Conservation (phyloP, 768 basidiomycete genomes). For the Lactarius psammicola region DNA sequence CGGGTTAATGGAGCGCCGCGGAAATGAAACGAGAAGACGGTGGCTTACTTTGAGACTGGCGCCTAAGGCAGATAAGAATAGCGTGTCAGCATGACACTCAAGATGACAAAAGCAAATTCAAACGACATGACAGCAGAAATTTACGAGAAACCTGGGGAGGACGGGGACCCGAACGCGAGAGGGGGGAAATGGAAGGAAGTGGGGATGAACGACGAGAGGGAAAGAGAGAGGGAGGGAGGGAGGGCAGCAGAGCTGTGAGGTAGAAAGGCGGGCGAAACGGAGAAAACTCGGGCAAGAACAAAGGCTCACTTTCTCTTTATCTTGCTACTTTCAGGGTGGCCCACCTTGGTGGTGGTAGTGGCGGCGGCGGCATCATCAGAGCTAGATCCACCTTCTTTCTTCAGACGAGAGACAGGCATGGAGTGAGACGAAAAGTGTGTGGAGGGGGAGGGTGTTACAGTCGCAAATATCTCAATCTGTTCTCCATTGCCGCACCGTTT, state of each 20-base stretch:
- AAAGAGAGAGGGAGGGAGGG: slow-evolving; percentile 26
- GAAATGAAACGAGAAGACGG: slow-evolving; percentile 25
- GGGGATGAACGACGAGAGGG: slow-evolving; percentile 26
- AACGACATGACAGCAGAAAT: slow-evolving; percentile 39
- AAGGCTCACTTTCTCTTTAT: slow-evolving; percentile 74
- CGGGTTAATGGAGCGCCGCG: slow-evolving; percentile 32
- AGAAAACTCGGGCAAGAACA: slow-evolving; percentile 53
- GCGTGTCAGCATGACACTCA: slow-evolving; percentile 36
- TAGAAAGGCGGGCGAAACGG: slow-evolving; percentile 48
- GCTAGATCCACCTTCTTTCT: slow-evolving; percentile 62
- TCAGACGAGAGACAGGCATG: slow-evolving; percentile 68
- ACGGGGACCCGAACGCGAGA: not conserved
- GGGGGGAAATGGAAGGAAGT: slow-evolving; percentile 25
- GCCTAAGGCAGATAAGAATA: slow-evolving; percentile 48
- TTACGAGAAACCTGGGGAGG: not conserved
- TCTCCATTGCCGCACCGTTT: slow-evolving; percentile 30
- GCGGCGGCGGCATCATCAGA: slow-evolving; percentile 48
- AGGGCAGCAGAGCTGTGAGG: slow-evolving; percentile 39
- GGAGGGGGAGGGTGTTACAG: slow-evolving; percentile 32
- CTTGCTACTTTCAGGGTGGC: slow-evolving; percentile 65
- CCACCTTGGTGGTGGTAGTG: slow-evolving; percentile 48
- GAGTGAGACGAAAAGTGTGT: slow-evolving; percentile 28
- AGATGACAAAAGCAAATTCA: slow-evolving; percentile 32
- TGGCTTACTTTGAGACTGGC: slow-evolving; percentile 78
- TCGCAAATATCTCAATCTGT: slow-evolving; percentile 30